Evolutionary conservation across 2,329 filamentous ascomycete genomes (phyloP), one percentile per base, ranked within the genome.

Genomic region (Ilyonectria robusta): DNA sequence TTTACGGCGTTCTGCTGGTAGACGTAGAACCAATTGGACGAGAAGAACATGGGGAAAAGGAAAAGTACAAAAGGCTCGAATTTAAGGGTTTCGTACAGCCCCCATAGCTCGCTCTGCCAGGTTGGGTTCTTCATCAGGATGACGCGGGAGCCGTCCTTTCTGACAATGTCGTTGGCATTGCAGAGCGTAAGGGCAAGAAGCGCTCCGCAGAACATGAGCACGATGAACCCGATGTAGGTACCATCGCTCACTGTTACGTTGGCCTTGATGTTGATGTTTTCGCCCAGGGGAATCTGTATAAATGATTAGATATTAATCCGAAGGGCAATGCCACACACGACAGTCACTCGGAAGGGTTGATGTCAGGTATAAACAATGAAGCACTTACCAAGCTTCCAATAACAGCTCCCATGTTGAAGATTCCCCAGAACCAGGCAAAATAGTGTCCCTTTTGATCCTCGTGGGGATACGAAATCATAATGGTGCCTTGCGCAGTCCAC

Each of bases 381-480:
- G 8, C 10, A 76, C 81, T 70, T 79, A 86, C 82, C 77, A 91
- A 80, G 75, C 91, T 91, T 68, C 95, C 95, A 80, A 98, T 93
- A 67, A 97, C 94, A 76, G 91, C 94, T 71, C 95, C 95, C 67
- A 96, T 81, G 81, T 97, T 97, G 86, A 97, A 98, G 77, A 98
- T 97, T 78, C 94, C 91, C 95, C 95, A 97, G 83, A 97, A 97
- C 84, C 90, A 91, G 68, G 93, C 93, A 79, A 97, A 97, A 81
- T 94, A 97, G 69, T 91, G 90, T 55, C 95, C 95, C 85, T 97
- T 97, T 69, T 90, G 88, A 40, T 89, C 82, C 81, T 97, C 95
- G 15, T 88, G 85, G 0, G 94, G 94, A 79, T 97, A 97, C 40
- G 93, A 91, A 88, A 97, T 95, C 92, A 95, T 95, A 77, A 95